Evolutionary conservation across 2,329 filamentous ascomycete genomes (phyloP), one percentile per base, ranked within the genome.

Genomic region (Pseudogymnoascus sp.): DNA sequence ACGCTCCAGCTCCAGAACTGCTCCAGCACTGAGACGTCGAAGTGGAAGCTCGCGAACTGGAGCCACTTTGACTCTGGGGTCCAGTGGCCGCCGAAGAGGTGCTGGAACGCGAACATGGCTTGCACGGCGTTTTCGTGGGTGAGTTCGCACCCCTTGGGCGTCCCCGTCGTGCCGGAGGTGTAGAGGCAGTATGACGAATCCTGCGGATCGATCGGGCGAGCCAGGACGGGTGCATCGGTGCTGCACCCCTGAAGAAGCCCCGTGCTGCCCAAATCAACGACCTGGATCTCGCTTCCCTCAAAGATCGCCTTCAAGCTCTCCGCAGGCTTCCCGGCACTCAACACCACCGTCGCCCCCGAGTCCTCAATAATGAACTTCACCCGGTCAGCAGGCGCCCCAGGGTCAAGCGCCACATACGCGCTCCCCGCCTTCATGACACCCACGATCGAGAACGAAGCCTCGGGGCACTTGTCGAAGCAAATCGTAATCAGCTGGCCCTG

Each of bases 1-100:
- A 95, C 89, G 29, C 88, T 91, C 93, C 93, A 97, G 64, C 88
- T 95, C 91, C 91, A 97, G 73, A 93, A 97, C 70, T 96, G 93
- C 72, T 97, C 93, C 0, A 97, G 80, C 0, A 97, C 89, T 1
- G 90, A 95, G 3, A 97, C 93, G 70, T 97, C 93, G 65, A 97
- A 97, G 74, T 96, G 93, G 63, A 96, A 91, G 0, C 91, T 93
- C 1, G 93, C 93, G 71, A 97, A 97, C 71, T 97, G 93, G 0
- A 97, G 79, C 88, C 91, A 97, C 64, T 89, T 85, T 96, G 0
- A 82, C 72, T 0, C 79, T 70, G 3, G 1, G 42, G 88, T 82
- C 90, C 91, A 96, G 69, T 91, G 88, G 0, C 82, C 85, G 4
- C 76, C 75, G 71, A 97, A 96, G 0, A 97, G 80, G 31, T 86